Base-by-base conservation (phyloP, 139 green algal genomes). In the Micractinium conductrix region DNA sequence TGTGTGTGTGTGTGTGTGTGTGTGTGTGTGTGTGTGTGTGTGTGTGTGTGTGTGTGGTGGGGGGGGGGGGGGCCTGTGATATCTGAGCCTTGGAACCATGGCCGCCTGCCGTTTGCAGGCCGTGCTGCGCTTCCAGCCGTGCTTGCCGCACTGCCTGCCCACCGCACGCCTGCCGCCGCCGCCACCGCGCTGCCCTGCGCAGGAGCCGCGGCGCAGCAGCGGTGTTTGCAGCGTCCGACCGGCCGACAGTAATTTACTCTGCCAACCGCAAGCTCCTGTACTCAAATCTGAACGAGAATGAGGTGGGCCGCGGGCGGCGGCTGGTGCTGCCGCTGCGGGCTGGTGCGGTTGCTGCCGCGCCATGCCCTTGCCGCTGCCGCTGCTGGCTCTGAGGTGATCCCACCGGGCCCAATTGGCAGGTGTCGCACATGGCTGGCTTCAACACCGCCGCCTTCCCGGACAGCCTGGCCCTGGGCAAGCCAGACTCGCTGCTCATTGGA, bases 241-340 rank as follows among this genome's bases (percentile, higher is more conserved):
- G 97, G 0, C 97, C 97, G n/a, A 98, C 97, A 21, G 91, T 99
- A 60, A 96, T 99, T 12, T 97, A 99, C 89, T 89, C 79, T 48
- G 87, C 85, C 88, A 98, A 98, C 88, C 89, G 87, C 48, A 99
- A 99, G 89, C 91, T 99, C 42, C 84, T 99, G n/a, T 99, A 97
- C 89, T 96, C 90, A 81, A 98, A 98, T 86, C 92, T 99, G 16
- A 99, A 99, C 87, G 92, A 98, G 58, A 93, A 92, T 40, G 95
- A 98, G 87, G 96, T 96, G 48, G 68, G 88, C 21, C 1, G 2
- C 1, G n/a, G n/a, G n/a, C n/a, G n/a, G n/a, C n/a, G n/a, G n/a
- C n/a, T n/a, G n/a, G 14, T 35, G 43, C 28, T 42, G 43, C 28
- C 22, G 24, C 2, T 38, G 19, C 48, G 48, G 12, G 48, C 14